Conservation (phyloP, 2,329 filamentous ascomycete genomes). For the Allantophomopsis cytisporea region DNA sequence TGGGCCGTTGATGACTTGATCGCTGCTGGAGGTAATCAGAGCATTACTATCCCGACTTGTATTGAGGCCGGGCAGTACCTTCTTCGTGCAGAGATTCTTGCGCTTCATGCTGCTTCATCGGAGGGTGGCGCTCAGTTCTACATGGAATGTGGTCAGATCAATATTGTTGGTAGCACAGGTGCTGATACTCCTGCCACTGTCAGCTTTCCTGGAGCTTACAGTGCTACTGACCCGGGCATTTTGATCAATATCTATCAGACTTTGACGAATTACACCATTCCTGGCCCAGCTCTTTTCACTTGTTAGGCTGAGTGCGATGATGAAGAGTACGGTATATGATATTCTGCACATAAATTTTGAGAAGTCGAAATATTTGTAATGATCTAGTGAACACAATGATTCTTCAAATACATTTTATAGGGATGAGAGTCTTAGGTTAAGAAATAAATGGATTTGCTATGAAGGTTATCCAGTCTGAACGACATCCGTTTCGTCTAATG, state of each 20-base stretch:
- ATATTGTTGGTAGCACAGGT: conserved; percentile 24
- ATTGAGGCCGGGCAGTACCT: conserved; percentile 44
- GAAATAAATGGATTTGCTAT: no score
- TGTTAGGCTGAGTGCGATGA: neutral
- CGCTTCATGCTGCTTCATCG: conserved; percentile 33
- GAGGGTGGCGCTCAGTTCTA: conserved; percentile 31
- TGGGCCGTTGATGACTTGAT: conserved; percentile 19
- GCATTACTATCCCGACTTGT: conserved; percentile 34
- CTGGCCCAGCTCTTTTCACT: conserved; percentile 18
- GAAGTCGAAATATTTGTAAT: no score
- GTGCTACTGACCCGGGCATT: conserved; percentile 29
- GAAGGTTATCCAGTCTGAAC: no score
- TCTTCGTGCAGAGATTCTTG: conserved; percentile 44
- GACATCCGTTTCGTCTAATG: no score
- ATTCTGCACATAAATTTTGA: no score
- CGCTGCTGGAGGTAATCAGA: conserved; percentile 29
- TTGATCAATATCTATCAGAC: conserved; percentile 29
- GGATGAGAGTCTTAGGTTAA: no score
- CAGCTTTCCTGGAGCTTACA: conserved; percentile 11
- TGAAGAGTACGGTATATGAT: no score
- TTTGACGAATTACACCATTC: conserved; percentile 22
- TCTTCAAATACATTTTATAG: no score
- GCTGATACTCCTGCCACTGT: conserved; percentile 9
- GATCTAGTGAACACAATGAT: no score
- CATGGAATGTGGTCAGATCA: conserved; percentile 34